Conservation (phyloP, 1,284 basidiomycete species). For the Pseudozyma pruni region DNA sequence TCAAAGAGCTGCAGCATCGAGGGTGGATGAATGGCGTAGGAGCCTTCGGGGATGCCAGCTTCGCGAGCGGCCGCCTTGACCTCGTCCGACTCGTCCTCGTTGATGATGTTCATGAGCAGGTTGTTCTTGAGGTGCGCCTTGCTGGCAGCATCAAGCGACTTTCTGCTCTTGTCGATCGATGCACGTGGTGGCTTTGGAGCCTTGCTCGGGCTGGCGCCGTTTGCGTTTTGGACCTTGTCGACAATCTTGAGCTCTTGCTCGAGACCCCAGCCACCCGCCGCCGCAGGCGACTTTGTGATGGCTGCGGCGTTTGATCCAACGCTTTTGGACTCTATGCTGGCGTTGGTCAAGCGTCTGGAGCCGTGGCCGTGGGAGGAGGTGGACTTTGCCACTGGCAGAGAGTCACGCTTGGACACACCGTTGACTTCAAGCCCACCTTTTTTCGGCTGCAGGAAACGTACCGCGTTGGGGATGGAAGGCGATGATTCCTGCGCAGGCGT, state of each 20-base stretch:
- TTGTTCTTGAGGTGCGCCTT: constrained; percentile 16
- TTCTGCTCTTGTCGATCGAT: constrained; percentile 36
- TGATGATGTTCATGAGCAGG: constrained; percentile 21
- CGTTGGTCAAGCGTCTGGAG: constrained; percentile 6
- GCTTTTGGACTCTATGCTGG: constrained; percentile 4
- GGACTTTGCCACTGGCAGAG: constrained; percentile 1
- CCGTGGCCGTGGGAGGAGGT: constrained; percentile 10
- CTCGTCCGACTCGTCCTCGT: constrained; percentile 42
- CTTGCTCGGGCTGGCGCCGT: neutral
- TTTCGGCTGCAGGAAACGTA: constrained; percentile 34
- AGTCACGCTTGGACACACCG: constrained; percentile 13
- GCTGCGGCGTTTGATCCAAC: neutral
- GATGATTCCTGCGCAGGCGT: constrained; percentile 15
- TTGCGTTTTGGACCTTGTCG: constrained; percentile 20
- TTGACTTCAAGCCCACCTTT: constrained; percentile 6
- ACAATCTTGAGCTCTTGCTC: constrained; percentile 43
- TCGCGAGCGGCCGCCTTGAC: constrained; percentile 44
- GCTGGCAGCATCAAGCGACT: constrained; percentile 5
- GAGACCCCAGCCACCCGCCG: constrained; percentile 31
- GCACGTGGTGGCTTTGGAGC: constrained; percentile 8
- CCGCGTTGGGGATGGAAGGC: constrained; percentile 38
- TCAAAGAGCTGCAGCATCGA: constrained; percentile 70
- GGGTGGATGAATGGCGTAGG: constrained; percentile 57
- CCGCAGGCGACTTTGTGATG: neutral
- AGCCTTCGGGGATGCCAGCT: constrained; percentile 49